phyloP scores from a whole-genome alignment of 257 asterid species.

The Marsdenia floribunda region DNA sequence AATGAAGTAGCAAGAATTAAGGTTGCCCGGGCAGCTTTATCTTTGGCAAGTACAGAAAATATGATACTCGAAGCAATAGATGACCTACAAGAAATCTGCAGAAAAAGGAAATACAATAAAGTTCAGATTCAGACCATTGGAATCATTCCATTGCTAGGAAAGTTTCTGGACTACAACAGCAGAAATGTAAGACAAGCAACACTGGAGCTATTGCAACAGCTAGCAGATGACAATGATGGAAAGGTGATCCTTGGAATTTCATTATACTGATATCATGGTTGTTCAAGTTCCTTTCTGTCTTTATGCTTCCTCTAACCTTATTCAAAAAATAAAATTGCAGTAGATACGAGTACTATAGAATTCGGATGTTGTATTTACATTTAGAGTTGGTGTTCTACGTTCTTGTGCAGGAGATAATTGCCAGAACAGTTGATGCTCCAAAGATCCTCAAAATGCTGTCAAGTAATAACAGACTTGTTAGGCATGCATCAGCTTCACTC shows the following conservation, averaged over 20 bases:
- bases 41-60: conserved; percentile 56
- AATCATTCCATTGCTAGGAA: conserved; percentile 53
- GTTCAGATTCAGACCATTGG: conserved; percentile 56
- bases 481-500: conserved; percentile 51
- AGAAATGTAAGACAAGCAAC: conserved; percentile 41
- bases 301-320: neutral
- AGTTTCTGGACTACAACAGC: conserved; percentile 48
- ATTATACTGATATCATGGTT: neutral
- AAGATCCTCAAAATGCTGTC: conserved; percentile 54
- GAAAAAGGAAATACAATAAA: conserved; percentile 41
- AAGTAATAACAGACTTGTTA: conserved; percentile 51
- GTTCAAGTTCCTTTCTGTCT: neutral
- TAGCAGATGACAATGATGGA: conserved; percentile 63
- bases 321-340: neutral
- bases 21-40: conserved; percentile 66
- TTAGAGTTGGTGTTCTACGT: neutral
- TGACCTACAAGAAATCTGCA: conserved; percentile 50
- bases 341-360: neutral
- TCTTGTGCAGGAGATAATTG: conserved; percentile 45
- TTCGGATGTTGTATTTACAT: neutral
- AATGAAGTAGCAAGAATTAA: conserved; percentile 66
- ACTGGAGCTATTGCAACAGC: conserved; percentile 40
- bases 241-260: conserved; percentile 30
- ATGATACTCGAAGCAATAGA: conserved; percentile 67
- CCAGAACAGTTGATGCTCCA: conserved; percentile 40